A percentile compares a stretch with the other conserved stretches of the same genome.
phyloP scores from a whole-genome alignment of 2,329 filamentous ascomycete species.

The Fonsecaea multimorphosa region DNA sequence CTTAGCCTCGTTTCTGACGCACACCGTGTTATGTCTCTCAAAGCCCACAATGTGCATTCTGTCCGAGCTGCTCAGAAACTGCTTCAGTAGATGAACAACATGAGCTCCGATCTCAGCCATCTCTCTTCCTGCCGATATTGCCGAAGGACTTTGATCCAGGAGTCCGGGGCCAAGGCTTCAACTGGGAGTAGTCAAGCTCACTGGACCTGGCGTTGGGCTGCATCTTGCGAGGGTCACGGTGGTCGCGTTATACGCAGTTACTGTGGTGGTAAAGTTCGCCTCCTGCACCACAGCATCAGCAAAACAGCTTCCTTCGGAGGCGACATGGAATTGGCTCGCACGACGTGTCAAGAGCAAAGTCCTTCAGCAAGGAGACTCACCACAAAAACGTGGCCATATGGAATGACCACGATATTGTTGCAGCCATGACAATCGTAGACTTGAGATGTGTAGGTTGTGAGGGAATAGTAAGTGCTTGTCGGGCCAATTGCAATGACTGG shows the following conservation, averaged over 20 bases:
- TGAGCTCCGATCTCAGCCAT: not conserved
- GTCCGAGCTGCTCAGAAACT: not conserved
- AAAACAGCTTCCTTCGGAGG: not conserved
- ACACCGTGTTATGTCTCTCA: not conserved
- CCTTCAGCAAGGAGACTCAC: constrained; percentile 6
- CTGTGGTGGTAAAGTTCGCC: constrained; percentile 8
- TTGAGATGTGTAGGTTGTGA: constrained; percentile 44
- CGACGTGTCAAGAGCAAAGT: not conserved
- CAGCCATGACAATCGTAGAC: constrained; percentile 33
- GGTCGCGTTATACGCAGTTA: not conserved
- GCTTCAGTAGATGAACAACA: not conserved
- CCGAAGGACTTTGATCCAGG: not conserved
- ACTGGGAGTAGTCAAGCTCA: not conserved
- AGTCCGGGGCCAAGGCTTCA: not conserved
- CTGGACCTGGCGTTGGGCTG: not conserved
- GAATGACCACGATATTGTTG: constrained; percentile 45
- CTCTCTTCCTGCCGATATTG: not conserved
- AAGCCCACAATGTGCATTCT: not conserved
- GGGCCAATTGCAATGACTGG: constrained; percentile 30
- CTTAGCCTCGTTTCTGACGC: not conserved
- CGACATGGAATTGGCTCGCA: not conserved
- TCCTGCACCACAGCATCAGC: constrained; percentile 3
- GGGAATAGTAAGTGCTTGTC: constrained; percentile 33
- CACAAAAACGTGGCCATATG: constrained; percentile 26
- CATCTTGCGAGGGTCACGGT: constrained; percentile 12